These are phyloP conservation scores for Cryphonectria radicalis DNA, from an alignment of 2,329 filamentous ascomycete genomes.

Conservation along the genomic window DNA sequence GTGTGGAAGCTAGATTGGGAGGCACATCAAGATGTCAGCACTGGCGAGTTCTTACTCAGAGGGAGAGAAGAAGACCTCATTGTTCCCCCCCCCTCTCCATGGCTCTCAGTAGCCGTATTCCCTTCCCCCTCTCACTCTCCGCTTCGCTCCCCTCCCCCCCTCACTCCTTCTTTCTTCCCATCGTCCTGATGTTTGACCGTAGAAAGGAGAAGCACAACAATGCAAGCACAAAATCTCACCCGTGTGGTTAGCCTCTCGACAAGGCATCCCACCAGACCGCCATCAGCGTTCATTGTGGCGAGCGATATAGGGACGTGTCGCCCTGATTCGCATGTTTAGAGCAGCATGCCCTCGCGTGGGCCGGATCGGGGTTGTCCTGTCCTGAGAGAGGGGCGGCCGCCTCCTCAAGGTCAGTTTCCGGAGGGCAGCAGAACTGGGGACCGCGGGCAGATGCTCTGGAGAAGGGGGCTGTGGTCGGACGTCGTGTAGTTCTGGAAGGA, in stretches of 20 bases:
- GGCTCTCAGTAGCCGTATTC: background rate
- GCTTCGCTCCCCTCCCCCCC: background rate
- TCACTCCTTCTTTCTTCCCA: background rate
- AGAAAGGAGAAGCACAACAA: conserved; percentile 22
- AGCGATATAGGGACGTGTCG: conserved; percentile 34
- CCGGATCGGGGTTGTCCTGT: conserved; percentile 9
- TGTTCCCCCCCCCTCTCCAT: background rate
- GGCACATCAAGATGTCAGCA: conserved; percentile 32
- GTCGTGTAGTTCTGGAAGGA: background rate
- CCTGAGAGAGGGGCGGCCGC: background rate
- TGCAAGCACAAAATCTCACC: conserved; percentile 45
- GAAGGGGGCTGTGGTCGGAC: background rate
- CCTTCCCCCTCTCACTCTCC: background rate
- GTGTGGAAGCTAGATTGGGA: conserved; percentile 60
- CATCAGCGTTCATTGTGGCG: conserved; percentile 60
- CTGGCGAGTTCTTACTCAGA: conserved; percentile 1
- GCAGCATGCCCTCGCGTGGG: conserved; percentile 30
- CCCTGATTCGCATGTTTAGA: conserved; percentile 37
- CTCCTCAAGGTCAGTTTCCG: conserved; percentile 3
- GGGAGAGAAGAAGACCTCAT: background rate
- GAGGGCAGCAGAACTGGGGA: background rate
- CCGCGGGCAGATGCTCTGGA: background rate
- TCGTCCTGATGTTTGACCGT: background rate
- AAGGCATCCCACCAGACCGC: conserved; percentile 63
- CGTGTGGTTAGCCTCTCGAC: conserved; percentile 66